Conservation (phyloP, 106 monocot species). For the Cymbidium sinense region DNA sequence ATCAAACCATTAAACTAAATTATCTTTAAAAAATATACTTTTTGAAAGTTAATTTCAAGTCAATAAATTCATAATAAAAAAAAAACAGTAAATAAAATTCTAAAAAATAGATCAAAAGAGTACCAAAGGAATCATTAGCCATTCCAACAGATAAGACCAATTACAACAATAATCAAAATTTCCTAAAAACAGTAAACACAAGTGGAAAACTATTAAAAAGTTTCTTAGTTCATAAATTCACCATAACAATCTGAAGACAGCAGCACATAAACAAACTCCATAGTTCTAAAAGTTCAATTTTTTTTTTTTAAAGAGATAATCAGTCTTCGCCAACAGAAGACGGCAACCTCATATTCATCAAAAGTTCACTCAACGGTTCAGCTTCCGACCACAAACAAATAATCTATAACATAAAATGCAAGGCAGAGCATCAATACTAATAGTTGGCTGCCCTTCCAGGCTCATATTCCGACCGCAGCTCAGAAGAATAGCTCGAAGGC, state of each 20-base stretch:
- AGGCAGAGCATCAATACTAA: background rate
- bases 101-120: too few species aligned
- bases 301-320: background rate
- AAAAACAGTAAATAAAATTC: too few species aligned
- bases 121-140: too few species aligned
- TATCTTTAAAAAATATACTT: too few species aligned
- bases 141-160: background rate
- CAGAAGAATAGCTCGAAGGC: background rate
- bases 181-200: background rate
- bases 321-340: background rate
- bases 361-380: background rate
- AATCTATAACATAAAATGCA: background rate
- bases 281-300: background rate
- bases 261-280: background rate
- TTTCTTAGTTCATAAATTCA: background rate
- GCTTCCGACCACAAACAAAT: background rate
- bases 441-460: constrained; percentile 10
- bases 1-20: too few species aligned
- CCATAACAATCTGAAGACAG: background rate
- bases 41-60: too few species aligned
- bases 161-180: background rate
- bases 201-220: background rate
- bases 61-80: too few species aligned
- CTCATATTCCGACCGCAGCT: background rate
- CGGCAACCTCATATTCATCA: background rate